phyloP scores from a whole-genome alignment of 306 rosid genomes.

The Malus orientalis region DNA sequence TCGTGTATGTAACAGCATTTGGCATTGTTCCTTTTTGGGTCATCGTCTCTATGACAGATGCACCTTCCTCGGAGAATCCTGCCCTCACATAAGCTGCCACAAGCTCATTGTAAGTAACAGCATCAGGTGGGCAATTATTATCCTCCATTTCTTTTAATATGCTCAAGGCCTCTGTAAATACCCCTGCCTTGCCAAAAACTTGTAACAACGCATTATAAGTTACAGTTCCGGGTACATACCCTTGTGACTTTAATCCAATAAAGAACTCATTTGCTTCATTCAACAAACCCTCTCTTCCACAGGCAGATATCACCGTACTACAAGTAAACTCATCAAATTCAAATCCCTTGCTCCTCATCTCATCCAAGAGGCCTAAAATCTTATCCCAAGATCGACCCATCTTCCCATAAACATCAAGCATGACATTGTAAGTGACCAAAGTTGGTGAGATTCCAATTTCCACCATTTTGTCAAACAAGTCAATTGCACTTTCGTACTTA shows the following conservation, averaged over 20 bases:
- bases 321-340: constrained; percentile 87
- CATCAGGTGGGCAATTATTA: constrained; percentile 58
- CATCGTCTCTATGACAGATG: constrained; percentile 73
- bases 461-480: constrained; percentile 60
- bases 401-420: constrained; percentile 93
- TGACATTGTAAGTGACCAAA: constrained; percentile 86
- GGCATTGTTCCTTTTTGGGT: constrained; percentile 65
- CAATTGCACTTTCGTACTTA: constrained; percentile 65
- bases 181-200: constrained; percentile 86
- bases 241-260: constrained; percentile 47
- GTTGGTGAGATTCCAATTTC: constrained; percentile 69
- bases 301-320: constrained; percentile 89
- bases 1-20: constrained; percentile 83
- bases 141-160: constrained; percentile 83
- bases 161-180: constrained; percentile 68
- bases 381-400: constrained; percentile 90
- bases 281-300: constrained; percentile 81
- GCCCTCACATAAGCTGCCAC: constrained; percentile 86
- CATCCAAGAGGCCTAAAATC: constrained; percentile 69
- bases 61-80: constrained; percentile 76
- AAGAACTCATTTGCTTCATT: constrained; percentile 81
- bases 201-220: constrained; percentile 75
- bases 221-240: constrained; percentile 78
- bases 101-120: constrained; percentile 87
- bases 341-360: constrained; percentile 58